Conservation (phyloP, 140 eudicot species). For the Erigeron philadelphicus region DNA sequence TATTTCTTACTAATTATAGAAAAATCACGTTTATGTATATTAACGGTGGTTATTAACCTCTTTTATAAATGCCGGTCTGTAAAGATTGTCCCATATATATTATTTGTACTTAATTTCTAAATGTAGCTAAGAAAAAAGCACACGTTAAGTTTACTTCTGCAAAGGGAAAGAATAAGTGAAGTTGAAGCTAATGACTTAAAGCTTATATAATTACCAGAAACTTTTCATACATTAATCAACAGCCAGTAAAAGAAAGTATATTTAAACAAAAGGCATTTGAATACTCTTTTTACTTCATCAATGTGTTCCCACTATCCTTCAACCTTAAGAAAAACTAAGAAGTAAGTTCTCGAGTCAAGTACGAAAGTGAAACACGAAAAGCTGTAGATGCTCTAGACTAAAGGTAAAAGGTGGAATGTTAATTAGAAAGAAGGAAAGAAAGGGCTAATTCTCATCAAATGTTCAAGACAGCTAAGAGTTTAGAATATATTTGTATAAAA, state of each 20-base stretch:
- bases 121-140: background rate
- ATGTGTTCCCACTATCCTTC: constrained; percentile 10
- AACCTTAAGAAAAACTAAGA: constrained; percentile 5
- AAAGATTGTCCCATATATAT: background rate
- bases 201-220: background rate
- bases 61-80: background rate
- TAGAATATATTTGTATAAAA: constrained; percentile 16
- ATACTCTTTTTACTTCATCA: constrained; percentile 11
- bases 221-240: constrained; percentile 1
- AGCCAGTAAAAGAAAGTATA: background rate
- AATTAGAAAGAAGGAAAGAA: background rate
- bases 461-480: constrained; percentile 24
- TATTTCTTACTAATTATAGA: background rate
- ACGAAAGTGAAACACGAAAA: constrained; percentile 10
- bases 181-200: constrained; percentile 6
- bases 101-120: constrained; percentile 10
- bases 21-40: constrained; percentile 1
- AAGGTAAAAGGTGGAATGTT: background rate
- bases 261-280: background rate
- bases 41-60: background rate
- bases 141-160: background rate
- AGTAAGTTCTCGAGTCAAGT: constrained; percentile 14
- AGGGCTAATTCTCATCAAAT: constrained; percentile 17
- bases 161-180: constrained; percentile 10
- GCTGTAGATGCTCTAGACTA: constrained; percentile 9